Evolutionary conservation across 2,329 filamentous ascomycete species (phyloP).

Genomic region (Cyclaneusma minus): DNA sequence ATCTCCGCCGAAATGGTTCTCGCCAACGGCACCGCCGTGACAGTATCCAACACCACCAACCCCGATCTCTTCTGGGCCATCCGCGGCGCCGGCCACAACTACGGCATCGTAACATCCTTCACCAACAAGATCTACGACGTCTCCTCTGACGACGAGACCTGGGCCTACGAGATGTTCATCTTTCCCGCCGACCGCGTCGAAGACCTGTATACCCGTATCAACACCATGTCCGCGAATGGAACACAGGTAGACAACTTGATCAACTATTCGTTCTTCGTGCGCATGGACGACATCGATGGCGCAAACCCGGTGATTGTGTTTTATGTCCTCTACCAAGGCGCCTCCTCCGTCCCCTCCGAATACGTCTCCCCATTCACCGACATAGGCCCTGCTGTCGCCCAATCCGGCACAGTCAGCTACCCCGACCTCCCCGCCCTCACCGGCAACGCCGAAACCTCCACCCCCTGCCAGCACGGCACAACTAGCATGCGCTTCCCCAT

Average conservation of each 20-base stretch:
- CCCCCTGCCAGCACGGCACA: constrained; percentile 7
- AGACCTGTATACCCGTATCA: constrained; percentile 20
- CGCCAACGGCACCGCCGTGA: constrained; percentile 31
- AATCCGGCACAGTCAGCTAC: constrained; percentile 1
- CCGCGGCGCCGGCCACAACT: constrained; percentile 17
- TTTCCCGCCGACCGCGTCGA: constrained; percentile 32
- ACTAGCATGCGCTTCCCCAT: constrained; percentile 11
- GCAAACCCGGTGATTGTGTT: constrained; percentile 24
- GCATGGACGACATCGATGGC: constrained; percentile 23
- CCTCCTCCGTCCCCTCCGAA: constrained; percentile 1
- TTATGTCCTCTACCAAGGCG: constrained; percentile 25
- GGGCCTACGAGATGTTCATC: constrained; percentile 24
- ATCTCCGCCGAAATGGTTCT: constrained; percentile 24
- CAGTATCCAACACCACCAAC: constrained; percentile 26
- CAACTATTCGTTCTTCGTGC: constrained; percentile 31
- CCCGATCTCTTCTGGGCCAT: constrained; percentile 29
- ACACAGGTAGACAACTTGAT: constrained; percentile 20
- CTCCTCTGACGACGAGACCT: constrained; percentile 11
- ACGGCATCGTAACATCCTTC: constrained; percentile 27
- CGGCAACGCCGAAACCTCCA: neutral
- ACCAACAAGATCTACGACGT: constrained; percentile 12
- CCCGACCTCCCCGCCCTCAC: constrained; percentile 1
- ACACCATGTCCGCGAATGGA: constrained; percentile 1
- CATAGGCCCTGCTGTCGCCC: constrained; percentile 1
- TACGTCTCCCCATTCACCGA: constrained; percentile 1